These are phyloP conservation scores for Pythium sp. DNA, from an alignment of 352 stramenopile species.

Conservation along the genomic window DNA sequence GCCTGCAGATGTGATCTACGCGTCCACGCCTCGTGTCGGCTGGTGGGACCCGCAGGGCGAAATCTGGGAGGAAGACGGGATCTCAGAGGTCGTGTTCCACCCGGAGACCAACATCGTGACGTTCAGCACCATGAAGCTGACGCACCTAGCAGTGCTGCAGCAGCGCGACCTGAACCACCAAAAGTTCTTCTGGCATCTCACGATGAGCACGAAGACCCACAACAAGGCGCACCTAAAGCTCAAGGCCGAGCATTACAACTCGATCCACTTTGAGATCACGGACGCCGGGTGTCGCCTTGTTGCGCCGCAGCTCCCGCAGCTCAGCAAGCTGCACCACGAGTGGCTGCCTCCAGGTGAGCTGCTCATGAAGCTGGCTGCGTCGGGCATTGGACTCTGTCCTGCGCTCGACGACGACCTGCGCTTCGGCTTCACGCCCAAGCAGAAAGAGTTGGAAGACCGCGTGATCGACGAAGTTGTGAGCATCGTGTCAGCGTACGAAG, in stretches of 20 bases:
- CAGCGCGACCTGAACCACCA: constrained; percentile 67
- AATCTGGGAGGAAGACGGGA: constrained; percentile 74
- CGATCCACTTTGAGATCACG: constrained; percentile 69
- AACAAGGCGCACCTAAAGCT: constrained; percentile 45
- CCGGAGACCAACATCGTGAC: constrained; percentile 56
- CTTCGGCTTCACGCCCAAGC: constrained; percentile 45
- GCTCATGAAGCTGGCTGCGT: constrained; percentile 45
- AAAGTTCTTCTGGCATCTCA: constrained; percentile 60
- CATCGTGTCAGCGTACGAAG: constrained; percentile 59
- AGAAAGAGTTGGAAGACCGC: constrained; percentile 64
- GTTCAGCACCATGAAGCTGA: constrained; percentile 78
- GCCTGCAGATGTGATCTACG: constrained; percentile 52
- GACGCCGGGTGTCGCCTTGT: constrained; percentile 56
- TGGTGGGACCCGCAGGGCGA: constrained; percentile 59
- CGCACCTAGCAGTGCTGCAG: constrained; percentile 65
- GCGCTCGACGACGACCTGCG: constrained; percentile 30
- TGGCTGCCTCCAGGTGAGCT: constrained; percentile 55
- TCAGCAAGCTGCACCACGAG: constrained; percentile 33
- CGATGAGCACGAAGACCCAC: constrained; percentile 44
- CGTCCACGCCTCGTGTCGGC: constrained; percentile 42
- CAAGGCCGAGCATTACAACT: constrained; percentile 48
- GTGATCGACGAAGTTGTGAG: constrained; percentile 69
- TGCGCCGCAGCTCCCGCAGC: constrained; percentile 41
- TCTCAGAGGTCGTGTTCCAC: constrained; percentile 58
- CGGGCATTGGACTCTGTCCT: constrained; percentile 65